Conservation (phyloP, 768 basidiomycete genomes). For the Serendipita sp. region DNA sequence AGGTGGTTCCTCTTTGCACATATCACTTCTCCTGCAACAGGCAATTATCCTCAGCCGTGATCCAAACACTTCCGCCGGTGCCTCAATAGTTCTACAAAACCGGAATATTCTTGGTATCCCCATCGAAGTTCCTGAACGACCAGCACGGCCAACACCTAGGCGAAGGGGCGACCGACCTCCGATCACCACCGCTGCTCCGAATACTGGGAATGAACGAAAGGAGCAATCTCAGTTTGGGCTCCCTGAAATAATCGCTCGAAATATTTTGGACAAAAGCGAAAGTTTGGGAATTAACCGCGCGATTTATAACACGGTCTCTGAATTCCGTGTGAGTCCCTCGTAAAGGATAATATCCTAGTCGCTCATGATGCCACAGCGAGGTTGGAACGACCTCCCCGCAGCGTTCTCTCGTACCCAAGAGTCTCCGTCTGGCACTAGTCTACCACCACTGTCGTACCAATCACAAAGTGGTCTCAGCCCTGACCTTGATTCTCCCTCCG, state of each 20-base stretch:
- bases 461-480: slow-evolving; percentile 13
- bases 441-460: slow-evolving; percentile 36
- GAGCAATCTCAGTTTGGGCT: slow-evolving; percentile 23
- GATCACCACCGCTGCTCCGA: not conserved
- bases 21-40: slow-evolving; percentile 58
- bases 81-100: slow-evolving; percentile 71
- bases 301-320: slow-evolving; percentile 63
- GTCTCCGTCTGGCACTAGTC: slow-evolving; percentile 10
- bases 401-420: slow-evolving; percentile 47
- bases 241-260: slow-evolving; percentile 57
- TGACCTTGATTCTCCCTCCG: slow-evolving; percentile 42
- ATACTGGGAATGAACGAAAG: not conserved
- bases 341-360: not conserved
- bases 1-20: slow-evolving; percentile 15
- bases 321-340: slow-evolving; percentile 41
- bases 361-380: slow-evolving; percentile 35
- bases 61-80: slow-evolving; percentile 57
- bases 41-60: slow-evolving; percentile 65
- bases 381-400: slow-evolving; percentile 69
- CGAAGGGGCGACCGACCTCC: not conserved
- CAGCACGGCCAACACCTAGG: slow-evolving; percentile 17
- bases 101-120: slow-evolving; percentile 60
- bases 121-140: slow-evolving; percentile 41
- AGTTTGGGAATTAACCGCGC: slow-evolving; percentile 75
- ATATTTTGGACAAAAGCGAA: slow-evolving; percentile 60